Evolutionary conservation across 495 filamentous ascomycete genomes (phyloP), one percentile per base, ranked within the genome.

Genomic region (Evansstolkia leycettana): DNA sequence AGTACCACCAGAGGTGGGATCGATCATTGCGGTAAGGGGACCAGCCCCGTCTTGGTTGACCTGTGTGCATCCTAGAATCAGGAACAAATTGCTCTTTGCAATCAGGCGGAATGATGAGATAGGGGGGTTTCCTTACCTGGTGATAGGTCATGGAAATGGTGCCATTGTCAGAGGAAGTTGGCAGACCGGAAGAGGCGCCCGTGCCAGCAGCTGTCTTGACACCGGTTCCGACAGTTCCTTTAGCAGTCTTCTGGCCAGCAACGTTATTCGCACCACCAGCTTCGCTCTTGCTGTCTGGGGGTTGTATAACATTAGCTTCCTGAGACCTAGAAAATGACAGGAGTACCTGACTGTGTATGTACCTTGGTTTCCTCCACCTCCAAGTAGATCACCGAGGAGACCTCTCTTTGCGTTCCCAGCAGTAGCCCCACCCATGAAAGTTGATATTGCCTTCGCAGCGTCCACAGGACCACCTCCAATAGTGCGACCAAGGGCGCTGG

Each of bases 401-500:
- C 30, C 37, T 11, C 38, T 11, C 33, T 41, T 41, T 15, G 3
- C 16, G 6, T 17, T n/a, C 15, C 31, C 11, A 40, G 38, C 24
- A 25, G 14, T 12, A 11, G 20, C 20, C 9, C 20, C 20, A 9
- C 20, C 44, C 54, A 60, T 60, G 47, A 60, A 60, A 12, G 38
- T 28, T 12, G 42, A 32, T 38, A 60, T 60, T 2, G 60, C 60
- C 7, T 45, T 54, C 10, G 47, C 35, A 11, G 50, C 51, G 19
- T 73, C 64, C 39, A 78, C 57, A 33, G 71, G 67, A 1, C 73
- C 70, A 39, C 63, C 67, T 41, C 64, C 64, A 29, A 70, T 53
- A 19, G 72, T 78, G 11, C 73, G 68, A 18, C 73, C 73, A 11
- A 78, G 58, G 28, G 73, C 63, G 19, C 65, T 59, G 18, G 63